Base-by-base conservation (phyloP, 345 rosid genomes). In the Linum tenue region DNA sequence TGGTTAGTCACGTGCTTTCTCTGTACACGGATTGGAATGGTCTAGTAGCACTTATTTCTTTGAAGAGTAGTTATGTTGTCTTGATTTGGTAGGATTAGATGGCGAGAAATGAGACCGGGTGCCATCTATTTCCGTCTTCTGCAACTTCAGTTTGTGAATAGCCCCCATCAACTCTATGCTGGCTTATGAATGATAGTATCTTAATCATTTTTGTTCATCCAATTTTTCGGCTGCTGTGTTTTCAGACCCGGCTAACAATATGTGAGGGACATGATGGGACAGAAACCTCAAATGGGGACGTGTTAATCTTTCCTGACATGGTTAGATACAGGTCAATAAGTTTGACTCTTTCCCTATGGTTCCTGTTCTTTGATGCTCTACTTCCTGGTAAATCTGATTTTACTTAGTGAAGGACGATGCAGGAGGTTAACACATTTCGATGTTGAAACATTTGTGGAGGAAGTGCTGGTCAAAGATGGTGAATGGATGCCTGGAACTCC, bases 381-480 rank as follows among this genome's bases (percentile, higher is more conserved):
- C 69, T 61, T 71, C 43, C 55, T 59, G 48, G 55, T 61, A 2
- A 36, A 62, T 64, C 72, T 62, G 72, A 55, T 60, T 64, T 55
- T 22, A 60, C 70, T 67, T 70, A 31, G 59, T 65, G 41, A 53
- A 8, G 22, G 31, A 69, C n/a, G 56, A 74, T 88, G 87, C 87
- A 92, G 99, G 90, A 88, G 97, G 79, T 81, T 94, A 79, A 94
- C 99, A 16, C 99, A 94, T 82, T 94, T 94, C 73, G 99, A 94
- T 69, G 99, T 94, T 10, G 99, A 94, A 65, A 94, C 96, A 36
- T 94, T 94, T 78, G 96, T 90, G 7, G 99, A 94, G 71, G 97
- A 90, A 81, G 97, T 94, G 55, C 99, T 94, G 53, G 97, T 90
- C 66, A 90, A 94, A 77, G 84, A 90, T 73, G 84, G 90, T 56